phyloP scores from a whole-genome alignment of 2,329 filamentous ascomycete species.

The Hymenoscyphus fructigenus region DNA sequence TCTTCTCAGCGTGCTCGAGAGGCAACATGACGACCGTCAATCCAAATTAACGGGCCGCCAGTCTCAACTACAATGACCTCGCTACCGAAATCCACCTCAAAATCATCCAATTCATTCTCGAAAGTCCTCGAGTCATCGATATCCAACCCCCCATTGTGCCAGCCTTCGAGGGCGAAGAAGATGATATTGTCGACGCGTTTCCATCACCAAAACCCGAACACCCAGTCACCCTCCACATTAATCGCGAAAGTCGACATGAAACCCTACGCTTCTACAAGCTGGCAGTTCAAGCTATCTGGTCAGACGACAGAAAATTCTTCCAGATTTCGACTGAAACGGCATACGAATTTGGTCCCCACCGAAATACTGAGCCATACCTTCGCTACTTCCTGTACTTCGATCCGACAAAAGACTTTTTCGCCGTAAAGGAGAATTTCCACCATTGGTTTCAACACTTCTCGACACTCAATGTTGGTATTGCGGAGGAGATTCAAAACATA shows the following conservation, averaged over 20 bases:
- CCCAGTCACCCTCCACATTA: not conserved
- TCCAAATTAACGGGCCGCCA: not conserved
- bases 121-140: not conserved
- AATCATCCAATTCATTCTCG: not conserved
- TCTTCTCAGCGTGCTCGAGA: too few relatives aligned
- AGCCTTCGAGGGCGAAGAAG: not conserved
- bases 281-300: not conserved
- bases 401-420: not conserved
- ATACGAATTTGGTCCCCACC: not conserved
- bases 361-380: not conserved
- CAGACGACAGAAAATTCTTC: not conserved
- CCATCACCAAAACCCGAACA: not conserved
- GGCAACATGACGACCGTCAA: not conserved
- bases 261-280: not conserved
- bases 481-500: not conserved
- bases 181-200: not conserved
- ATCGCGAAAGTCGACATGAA: not conserved
- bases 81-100: not conserved
- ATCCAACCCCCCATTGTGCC: not conserved
- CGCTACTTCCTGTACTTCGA: not conserved
- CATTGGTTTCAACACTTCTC: not conserved
- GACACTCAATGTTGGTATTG: not conserved
- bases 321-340: not conserved
- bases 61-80: not conserved
- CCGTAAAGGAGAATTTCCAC: not conserved